phyloP scores from a whole-genome alignment of 2,329 filamentous ascomycete genomes.

The Cladophialophora immunda region DNA sequence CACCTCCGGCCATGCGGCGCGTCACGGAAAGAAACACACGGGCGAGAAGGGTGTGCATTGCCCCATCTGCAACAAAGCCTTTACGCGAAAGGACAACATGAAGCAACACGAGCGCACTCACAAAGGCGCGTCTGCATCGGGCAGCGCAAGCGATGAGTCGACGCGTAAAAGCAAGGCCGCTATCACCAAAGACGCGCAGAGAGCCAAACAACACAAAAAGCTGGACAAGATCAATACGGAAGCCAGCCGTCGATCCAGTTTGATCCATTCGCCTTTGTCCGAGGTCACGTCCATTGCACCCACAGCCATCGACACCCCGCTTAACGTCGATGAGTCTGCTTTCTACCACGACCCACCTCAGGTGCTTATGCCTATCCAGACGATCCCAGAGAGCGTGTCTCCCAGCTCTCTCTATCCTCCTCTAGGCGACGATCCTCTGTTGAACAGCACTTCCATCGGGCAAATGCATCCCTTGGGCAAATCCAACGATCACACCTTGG shows the following conservation, averaged over 20 bases:
- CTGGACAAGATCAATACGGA: slow-evolving; percentile 28
- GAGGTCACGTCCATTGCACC: slow-evolving; percentile 39
- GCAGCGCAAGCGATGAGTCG: slow-evolving; percentile 35
- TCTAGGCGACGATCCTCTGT: slow-evolving; percentile 35
- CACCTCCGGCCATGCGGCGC: slow-evolving; percentile 72
- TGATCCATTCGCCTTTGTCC: slow-evolving; percentile 39
- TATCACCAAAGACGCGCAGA: slow-evolving; percentile 41
- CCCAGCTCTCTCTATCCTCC: slow-evolving; percentile 40
- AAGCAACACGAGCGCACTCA: slow-evolving; percentile 73
- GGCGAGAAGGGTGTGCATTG: slow-evolving; percentile 74
- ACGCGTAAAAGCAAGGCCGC: slow-evolving; percentile 39
- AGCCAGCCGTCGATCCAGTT: slow-evolving; percentile 32
- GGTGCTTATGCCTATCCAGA: slow-evolving; percentile 35
- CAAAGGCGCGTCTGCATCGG: slow-evolving; percentile 44
- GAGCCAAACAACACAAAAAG: slow-evolving; percentile 31
- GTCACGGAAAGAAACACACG: slow-evolving; percentile 74
- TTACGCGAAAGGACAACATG: slow-evolving; percentile 75
- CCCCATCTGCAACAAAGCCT: slow-evolving; percentile 72
- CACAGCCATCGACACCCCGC: slow-evolving; percentile 36
- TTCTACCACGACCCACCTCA: slow-evolving; percentile 35
- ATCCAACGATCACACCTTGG: slow-evolving; percentile 4
- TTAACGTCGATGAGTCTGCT: slow-evolving; percentile 29
- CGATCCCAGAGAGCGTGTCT: slow-evolving; percentile 36
- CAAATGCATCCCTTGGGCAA: slow-evolving; percentile 26
- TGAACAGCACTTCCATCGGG: slow-evolving; percentile 16